Conservation (phyloP, 805 yeast species). For the Scheffersomyces spartinae region DNA sequence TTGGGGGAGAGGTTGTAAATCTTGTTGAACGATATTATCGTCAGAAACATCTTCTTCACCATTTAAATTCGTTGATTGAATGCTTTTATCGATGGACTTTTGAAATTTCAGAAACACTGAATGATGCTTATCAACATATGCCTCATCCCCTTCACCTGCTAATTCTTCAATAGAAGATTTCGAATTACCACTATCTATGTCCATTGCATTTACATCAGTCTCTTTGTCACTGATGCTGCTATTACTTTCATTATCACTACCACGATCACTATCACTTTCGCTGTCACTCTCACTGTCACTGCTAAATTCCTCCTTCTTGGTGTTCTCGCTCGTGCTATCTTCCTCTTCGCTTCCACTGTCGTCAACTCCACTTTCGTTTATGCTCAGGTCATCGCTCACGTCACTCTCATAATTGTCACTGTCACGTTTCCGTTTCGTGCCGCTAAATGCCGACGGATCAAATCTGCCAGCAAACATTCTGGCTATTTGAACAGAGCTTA, state of each 20-base stretch:
- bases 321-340: slow-evolving; percentile 3
- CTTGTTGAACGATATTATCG: slow-evolving; percentile 12
- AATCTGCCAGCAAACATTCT: slow-evolving; percentile 64
- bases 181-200: too few relatives aligned
- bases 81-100: slow-evolving; percentile 9
- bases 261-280: slow-evolving; percentile 8
- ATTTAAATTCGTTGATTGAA: too few relatives aligned
- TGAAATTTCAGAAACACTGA: slow-evolving; percentile 43
- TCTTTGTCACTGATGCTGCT: slow-evolving; percentile 3
- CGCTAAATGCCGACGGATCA: slow-evolving; percentile 32
- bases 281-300: slow-evolving; percentile 10
- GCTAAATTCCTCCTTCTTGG: slow-evolving; percentile 7
- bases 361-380: slow-evolving; percentile 7
- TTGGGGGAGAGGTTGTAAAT: slow-evolving; percentile 73
- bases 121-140: slow-evolving; percentile 32
- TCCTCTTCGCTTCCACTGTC: slow-evolving; percentile 3
- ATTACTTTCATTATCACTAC: slow-evolving; percentile 3
- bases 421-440: slow-evolving; percentile 12
- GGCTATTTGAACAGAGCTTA: too few relatives aligned
- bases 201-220: slow-evolving; percentile 8
- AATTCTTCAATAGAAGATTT: too few relatives aligned
- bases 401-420: slow-evolving; percentile 4
- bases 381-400: slow-evolving; percentile 8
- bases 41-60: slow-evolving; percentile 9
- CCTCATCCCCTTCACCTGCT: slow-evolving; percentile 9